Percentiles rank a stretch among this genome's conserved stretches.
phyloP scores from a whole-genome alignment of 208 protist genomes.

The Balamuthia mandrillaris region DNA sequence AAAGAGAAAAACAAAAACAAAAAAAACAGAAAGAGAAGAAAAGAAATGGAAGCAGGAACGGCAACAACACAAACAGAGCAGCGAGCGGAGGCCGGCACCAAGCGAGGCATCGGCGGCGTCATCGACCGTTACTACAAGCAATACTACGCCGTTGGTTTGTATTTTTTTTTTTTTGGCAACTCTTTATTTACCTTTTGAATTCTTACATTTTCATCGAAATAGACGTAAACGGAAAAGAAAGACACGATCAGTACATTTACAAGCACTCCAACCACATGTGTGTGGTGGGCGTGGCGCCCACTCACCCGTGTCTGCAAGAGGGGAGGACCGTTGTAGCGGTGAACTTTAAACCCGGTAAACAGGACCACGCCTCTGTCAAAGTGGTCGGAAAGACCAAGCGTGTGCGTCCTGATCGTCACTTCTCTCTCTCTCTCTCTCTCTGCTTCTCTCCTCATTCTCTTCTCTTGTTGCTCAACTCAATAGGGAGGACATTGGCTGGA shows the following conservation, averaged over 20 bases:
- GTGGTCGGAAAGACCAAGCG: slow-evolving; percentile 20
- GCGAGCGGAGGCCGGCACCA: not conserved
- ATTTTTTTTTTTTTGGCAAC: too few relatives aligned
- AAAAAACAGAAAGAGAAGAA: not conserved
- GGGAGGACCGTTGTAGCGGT: too few relatives aligned
- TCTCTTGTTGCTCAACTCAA: not conserved
- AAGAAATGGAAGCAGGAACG: not conserved
- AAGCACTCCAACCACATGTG: slow-evolving; percentile 40
- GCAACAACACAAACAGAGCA: too few relatives aligned
- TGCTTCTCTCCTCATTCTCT: too few relatives aligned
- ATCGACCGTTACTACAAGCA: slow-evolving; percentile 32
- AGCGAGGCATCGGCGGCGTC: slow-evolving; percentile 6
- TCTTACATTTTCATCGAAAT: not conserved
- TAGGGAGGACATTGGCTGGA: slow-evolving; percentile 17
- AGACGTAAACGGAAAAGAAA: not conserved
- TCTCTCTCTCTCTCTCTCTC: too few relatives aligned
- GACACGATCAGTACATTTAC: slow-evolving; percentile 35
- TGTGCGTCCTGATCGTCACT: not conserved
- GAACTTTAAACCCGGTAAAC: not conserved
- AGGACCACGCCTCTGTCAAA: not conserved
- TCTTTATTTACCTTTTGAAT: too few relatives aligned
- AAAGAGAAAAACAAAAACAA: too few relatives aligned
- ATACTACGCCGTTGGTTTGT: not conserved
- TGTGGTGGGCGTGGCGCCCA: not conserved
- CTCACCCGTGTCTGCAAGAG: too few relatives aligned